These are phyloP conservation scores for Seminavis robusta DNA, from an alignment of 108 stramenopile species.

Conservation along the genomic window DNA sequence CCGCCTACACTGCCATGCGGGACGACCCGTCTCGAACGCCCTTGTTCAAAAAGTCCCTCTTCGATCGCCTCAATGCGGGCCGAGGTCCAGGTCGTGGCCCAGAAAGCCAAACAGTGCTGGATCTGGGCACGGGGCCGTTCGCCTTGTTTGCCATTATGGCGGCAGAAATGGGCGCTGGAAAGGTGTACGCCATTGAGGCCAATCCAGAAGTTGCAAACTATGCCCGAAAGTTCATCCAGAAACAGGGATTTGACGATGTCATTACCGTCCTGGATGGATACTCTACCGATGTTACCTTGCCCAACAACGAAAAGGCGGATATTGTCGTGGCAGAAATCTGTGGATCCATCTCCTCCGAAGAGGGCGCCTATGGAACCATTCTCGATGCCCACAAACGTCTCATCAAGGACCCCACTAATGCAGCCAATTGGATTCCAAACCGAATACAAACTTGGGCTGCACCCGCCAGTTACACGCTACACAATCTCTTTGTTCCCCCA, in stretches of 20 bases:
- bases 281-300: slow-evolving; percentile 53
- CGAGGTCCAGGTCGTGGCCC: no score
- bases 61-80: slow-evolving; percentile 29
- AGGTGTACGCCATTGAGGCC: slow-evolving; percentile 73
- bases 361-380: slow-evolving; percentile 61
- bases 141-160: slow-evolving; percentile 66
- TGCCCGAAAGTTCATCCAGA: slow-evolving; percentile 31
- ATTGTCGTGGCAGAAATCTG: slow-evolving; percentile 59
- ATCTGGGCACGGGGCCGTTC: slow-evolving; percentile 71
- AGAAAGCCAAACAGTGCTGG: slow-evolving; percentile 43
- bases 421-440: slow-evolving; percentile 50
- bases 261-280: slow-evolving; percentile 65
- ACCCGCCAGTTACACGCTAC: slow-evolving; percentile 67
- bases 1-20: slow-evolving; percentile 62
- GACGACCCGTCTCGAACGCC: slow-evolving; percentile 60
- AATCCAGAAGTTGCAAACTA: slow-evolving; percentile 32
- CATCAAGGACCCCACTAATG: slow-evolving; percentile 40
- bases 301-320: slow-evolving; percentile 65
- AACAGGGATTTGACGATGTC: slow-evolving; percentile 38
- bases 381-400: slow-evolving; percentile 47
- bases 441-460: slow-evolving; percentile 50
- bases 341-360: slow-evolving; percentile 57
- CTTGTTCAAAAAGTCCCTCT: slow-evolving; percentile 44
- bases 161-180: slow-evolving; percentile 53
- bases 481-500: slow-evolving; percentile 57